Evolutionary conservation across 495 filamentous ascomycete species (phyloP), one percentile per base, ranked within the genome.

Genomic region (Penicillium fimorum): DNA sequence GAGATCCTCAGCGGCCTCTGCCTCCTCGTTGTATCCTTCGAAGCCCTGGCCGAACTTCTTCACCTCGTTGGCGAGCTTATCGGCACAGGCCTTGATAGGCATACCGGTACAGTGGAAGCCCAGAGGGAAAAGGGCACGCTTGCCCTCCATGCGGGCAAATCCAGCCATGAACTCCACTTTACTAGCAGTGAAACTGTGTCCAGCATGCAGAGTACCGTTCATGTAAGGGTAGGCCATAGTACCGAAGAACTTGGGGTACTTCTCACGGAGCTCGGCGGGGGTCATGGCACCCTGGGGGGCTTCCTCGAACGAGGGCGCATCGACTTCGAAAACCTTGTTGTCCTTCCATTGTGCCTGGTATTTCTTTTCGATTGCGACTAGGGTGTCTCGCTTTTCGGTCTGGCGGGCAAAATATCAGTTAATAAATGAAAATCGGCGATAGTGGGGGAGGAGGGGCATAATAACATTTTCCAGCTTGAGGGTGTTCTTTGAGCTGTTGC

Each of bases 71-170:
- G 80, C 79, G 35, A 98, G 84, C 75, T 97, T 97, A 74, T 98
- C 94, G 25, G 94, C 93, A 66, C 89, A 96, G 5, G 94, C 92
- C 71, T 96, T 97, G 76, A 98, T 97, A 5, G 94, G 92, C 85
- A 98, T 93, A 67, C 94, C 94, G 1, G 95, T 97, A 74, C 91
- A 95, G 76, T 98, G 94, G 74, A 89, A 97, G 13, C 94, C 95
- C 47, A 90, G 84, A 50, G 94, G 94, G 72, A 93, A 97, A 43
- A 97, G 78, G 55, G 84, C 79, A 44, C 87, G 79, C 76, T 90
- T 90, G 58, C 94, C 94, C 71, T 94, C 83, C 92, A 97, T 95
- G 37, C 93, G 78, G 38, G 87, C 85, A 59, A 87, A 88, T 35
- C 92, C 90, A 38, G 86, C 82, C 59, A 86, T 84, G 70, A 96